Evolutionary conservation across 2,329 filamentous ascomycete species (phyloP).

Genomic region (Fusarium oligoseptatum): DNA sequence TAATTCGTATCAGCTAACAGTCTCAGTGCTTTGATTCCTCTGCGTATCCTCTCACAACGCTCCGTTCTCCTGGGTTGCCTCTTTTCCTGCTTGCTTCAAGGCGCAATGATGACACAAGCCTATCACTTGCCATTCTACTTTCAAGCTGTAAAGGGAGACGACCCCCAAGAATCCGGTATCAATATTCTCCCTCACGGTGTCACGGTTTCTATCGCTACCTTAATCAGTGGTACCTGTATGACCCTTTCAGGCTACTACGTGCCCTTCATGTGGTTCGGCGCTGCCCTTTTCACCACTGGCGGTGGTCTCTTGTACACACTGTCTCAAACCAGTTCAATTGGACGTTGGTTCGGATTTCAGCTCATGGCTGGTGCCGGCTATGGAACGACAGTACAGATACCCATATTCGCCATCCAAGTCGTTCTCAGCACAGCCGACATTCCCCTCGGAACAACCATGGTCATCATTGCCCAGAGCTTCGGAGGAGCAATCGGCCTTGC

Average conservation of each 20-base stretch:
- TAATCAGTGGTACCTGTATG: constrained; percentile 28
- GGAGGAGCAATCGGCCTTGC: constrained; percentile 52
- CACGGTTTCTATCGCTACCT: constrained; percentile 21
- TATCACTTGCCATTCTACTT: constrained; percentile 43
- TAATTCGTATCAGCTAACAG: neutral
- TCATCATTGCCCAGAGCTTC: constrained; percentile 61
- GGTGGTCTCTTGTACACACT: constrained; percentile 41
- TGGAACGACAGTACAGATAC: constrained; percentile 58
- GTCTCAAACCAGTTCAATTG: constrained; percentile 46
- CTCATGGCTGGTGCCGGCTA: constrained; percentile 58
- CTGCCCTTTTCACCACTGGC: constrained; percentile 27
- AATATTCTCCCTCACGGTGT: constrained; percentile 37
- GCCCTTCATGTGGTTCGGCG: constrained; percentile 40
- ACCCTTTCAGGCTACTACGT: constrained; percentile 35
- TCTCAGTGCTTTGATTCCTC: constrained; percentile 31
- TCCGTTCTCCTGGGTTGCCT: constrained; percentile 31
- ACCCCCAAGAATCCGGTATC: constrained; percentile 33
- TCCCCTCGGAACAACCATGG: constrained; percentile 57
- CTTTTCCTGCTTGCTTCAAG: constrained; percentile 38
- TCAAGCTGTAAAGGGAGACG: constrained; percentile 37
- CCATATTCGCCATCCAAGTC: constrained; percentile 58
- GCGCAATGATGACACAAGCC: constrained; percentile 38
- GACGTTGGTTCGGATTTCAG: constrained; percentile 60
- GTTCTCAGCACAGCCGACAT: constrained; percentile 57
- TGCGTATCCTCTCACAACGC: constrained; percentile 29